Evolutionary conservation across 2,329 filamentous ascomycete species (phyloP).

Genomic region (Gremmenia infestans): DNA sequence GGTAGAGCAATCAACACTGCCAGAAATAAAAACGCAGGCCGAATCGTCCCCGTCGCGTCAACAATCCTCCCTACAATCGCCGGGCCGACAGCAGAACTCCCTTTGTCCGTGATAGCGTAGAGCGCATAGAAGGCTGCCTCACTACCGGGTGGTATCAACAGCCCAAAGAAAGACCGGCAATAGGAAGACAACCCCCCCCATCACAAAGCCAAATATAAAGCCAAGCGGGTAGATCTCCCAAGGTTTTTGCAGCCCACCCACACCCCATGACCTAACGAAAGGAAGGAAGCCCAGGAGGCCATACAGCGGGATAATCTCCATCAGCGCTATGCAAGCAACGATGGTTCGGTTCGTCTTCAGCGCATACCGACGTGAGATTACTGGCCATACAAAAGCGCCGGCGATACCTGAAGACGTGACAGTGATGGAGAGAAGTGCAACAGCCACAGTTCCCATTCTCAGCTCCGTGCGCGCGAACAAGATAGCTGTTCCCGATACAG

Average conservation of each 20-base stretch:
- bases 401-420: conserved; percentile 77
- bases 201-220: conserved; percentile 84
- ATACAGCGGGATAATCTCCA: conserved; percentile 90
- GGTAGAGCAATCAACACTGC: conserved; percentile 75
- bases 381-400: conserved; percentile 86
- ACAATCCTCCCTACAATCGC: conserved; percentile 91
- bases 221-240: conserved; percentile 97
- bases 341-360: conserved; percentile 81
- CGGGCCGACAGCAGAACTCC: conserved; percentile 87
- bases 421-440: conserved; percentile 91
- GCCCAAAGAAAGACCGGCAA: conserved; percentile 84
- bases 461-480: conserved; percentile 92
- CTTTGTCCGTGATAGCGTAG: conserved; percentile 96
- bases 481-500: conserved; percentile 88
- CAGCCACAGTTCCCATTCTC: conserved; percentile 79
- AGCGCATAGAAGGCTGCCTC: conserved; percentile 95
- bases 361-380: conserved; percentile 63
- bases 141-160: conserved; percentile 86
- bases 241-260: conserved; percentile 77
- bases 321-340: conserved; percentile 77
- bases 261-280: conserved; percentile 66
- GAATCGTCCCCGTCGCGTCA: conserved; percentile 71
- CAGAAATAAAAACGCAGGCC: conserved; percentile 87
- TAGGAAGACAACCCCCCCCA: conserved; percentile 92
- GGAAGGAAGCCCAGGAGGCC: conserved; percentile 85